Conservation (phyloP, 2,329 filamentous ascomycete genomes). For the Ceratocystis ficicola region DNA sequence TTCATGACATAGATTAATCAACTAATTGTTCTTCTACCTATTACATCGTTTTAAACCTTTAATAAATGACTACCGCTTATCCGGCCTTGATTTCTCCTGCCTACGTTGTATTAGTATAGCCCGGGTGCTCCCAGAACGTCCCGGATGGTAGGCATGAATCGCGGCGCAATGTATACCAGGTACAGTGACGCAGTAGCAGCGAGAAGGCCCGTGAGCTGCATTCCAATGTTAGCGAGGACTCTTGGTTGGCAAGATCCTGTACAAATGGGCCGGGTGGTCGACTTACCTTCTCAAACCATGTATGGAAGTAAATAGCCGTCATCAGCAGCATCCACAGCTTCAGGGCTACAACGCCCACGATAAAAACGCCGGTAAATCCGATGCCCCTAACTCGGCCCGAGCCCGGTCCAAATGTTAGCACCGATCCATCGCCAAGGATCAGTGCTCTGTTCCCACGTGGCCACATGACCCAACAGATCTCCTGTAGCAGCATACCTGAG, state of each 20-base stretch:
- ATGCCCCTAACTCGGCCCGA: conserved; percentile 32
- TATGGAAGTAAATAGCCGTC: conserved; percentile 98
- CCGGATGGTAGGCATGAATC: conserved; percentile 38
- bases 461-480: conserved; percentile 52
- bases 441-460: conserved; percentile 53
- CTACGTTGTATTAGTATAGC: conserved; percentile 30
- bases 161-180: conserved; percentile 40
- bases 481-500: conserved; percentile 68
- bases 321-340: conserved; percentile 95
- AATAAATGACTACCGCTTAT: neutral
- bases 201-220: conserved; percentile 42
- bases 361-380: conserved; percentile 41
- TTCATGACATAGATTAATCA: no score
- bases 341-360: conserved; percentile 52
- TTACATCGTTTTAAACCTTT: neutral
- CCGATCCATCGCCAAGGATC: conserved; percentile 53
- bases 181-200: conserved; percentile 39
- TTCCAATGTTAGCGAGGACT: conserved; percentile 24
- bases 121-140: conserved; percentile 40
- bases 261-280: neutral
- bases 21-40: neutral
- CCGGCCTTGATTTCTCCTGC: neutral
- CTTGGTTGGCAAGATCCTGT: neutral
- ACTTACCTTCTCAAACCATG: conserved; percentile 88
- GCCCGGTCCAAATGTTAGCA: conserved; percentile 39